These are phyloP conservation scores for Xylaria curta DNA, from an alignment of 495 filamentous ascomycete genomes.

Conservation along the genomic window DNA sequence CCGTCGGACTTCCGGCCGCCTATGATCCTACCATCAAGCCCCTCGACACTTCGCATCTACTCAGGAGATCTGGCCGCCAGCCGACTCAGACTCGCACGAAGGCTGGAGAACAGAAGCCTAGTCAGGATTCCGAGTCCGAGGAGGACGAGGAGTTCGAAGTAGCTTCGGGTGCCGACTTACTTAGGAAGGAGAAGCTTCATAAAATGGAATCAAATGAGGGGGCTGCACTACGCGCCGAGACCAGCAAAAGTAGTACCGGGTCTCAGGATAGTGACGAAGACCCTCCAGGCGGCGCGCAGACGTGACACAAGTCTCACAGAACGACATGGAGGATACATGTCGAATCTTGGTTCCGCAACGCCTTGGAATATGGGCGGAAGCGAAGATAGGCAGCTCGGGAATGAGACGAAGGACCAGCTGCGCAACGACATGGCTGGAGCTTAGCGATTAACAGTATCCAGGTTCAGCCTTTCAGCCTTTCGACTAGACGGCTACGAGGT, in stretches of 20 bases:
- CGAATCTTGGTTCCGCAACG: not conserved
- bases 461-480: not conserved
- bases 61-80: constrained; percentile 34
- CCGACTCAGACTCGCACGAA: constrained; percentile 37
- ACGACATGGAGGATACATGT: not conserved
- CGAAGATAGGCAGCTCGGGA: not conserved
- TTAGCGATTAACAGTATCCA: not conserved
- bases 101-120: constrained; percentile 36
- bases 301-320: constrained; percentile 31
- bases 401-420: not conserved
- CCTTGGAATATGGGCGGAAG: constrained; percentile 12
- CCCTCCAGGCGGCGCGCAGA: constrained; percentile 40
- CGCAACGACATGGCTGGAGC: not conserved
- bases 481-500: not conserved
- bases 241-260: constrained; percentile 36
- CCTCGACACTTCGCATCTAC: constrained; percentile 47
- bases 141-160: constrained; percentile 59
- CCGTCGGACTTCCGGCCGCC: constrained; percentile 66
- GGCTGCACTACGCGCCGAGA: constrained; percentile 47
- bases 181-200: constrained; percentile 58
- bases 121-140: constrained; percentile 58
- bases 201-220: constrained; percentile 63
- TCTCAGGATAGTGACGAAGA: constrained; percentile 45
- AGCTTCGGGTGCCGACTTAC: constrained; percentile 45
- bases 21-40: constrained; percentile 63